Evolutionary conservation across 306 rosid genomes (phyloP).

Genomic region (Cucumis melo): DNA sequence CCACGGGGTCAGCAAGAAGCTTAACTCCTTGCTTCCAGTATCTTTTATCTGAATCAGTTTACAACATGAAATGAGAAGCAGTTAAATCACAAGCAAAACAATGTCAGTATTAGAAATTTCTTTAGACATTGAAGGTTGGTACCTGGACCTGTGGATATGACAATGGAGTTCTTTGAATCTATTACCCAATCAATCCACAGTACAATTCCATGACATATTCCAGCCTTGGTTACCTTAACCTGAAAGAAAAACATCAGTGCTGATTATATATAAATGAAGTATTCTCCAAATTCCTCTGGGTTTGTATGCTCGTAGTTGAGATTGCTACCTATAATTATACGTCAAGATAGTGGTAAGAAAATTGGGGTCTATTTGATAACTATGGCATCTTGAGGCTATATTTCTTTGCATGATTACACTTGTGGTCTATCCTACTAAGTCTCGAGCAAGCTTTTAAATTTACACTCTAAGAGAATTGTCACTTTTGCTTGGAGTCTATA

Average conservation of each 20-base stretch:
- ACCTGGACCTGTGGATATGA: constrained; percentile 87
- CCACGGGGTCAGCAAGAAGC: constrained; percentile 64
- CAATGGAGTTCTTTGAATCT: constrained; percentile 49
- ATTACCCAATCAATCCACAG: constrained; percentile 91
- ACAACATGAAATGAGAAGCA: neutral
- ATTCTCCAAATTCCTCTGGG: neutral
- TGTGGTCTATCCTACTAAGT: neutral
- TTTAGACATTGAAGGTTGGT: constrained; percentile 4
- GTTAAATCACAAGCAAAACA: neutral
- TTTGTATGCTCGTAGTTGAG: neutral
- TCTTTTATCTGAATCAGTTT: constrained; percentile 52
- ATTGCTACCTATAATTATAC: neutral
- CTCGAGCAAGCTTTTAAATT: neutral
- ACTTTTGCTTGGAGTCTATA: no score
- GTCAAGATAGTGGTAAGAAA: neutral
- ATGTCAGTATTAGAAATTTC: neutral
- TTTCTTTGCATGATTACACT: neutral
- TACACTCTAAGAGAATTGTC: no score
- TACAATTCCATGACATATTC: constrained; percentile 73
- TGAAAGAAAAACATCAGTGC: constrained; percentile 17
- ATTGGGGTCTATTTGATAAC: neutral
- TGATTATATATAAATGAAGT: neutral
- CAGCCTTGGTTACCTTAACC: constrained; percentile 46
- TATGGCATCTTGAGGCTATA: neutral
- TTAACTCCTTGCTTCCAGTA: constrained; percentile 91